Percentiles rank a stretch among this genome's conserved stretches.
phyloP scores from a whole-genome alignment of 139 green algal species.

The Chlamydomonas schloesseri region DNA sequence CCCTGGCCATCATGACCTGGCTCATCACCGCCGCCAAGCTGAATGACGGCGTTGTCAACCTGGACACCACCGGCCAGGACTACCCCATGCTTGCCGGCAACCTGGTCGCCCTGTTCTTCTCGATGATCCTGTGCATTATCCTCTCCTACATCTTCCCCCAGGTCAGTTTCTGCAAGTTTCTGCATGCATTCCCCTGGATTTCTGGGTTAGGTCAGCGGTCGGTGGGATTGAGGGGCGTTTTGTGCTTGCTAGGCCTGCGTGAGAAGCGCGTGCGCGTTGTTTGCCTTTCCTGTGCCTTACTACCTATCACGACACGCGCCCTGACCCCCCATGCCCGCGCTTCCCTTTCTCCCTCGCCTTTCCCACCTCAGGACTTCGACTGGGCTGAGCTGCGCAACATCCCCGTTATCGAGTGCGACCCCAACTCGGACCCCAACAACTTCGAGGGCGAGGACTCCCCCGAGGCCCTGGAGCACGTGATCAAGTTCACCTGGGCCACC shows the following conservation, averaged over 20 bases:
- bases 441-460: constrained; percentile 57
- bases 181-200: too few species aligned
- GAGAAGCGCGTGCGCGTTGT: too few species aligned
- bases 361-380: constrained; percentile 52
- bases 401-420: constrained; percentile 54
- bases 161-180: constrained; percentile 3
- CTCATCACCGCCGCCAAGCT: constrained; percentile 52
- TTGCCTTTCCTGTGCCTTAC: too few species aligned
- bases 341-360: too few species aligned
- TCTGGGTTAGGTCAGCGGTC: too few species aligned
- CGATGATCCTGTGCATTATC: constrained; percentile 73
- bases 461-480: constrained; percentile 46
- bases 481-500: constrained; percentile 60
- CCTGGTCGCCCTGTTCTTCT: constrained; percentile 81
- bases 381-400: constrained; percentile 60
- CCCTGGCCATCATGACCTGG: constrained; percentile 75
- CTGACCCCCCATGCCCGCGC: too few species aligned
- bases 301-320: too few species aligned
- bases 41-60: constrained; percentile 44
- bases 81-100: constrained; percentile 93
- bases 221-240: too few species aligned
- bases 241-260: too few species aligned
- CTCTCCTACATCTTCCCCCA: constrained; percentile 69
- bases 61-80: constrained; percentile 67
- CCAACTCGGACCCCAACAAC: constrained; percentile 43